phyloP scores from a whole-genome alignment of 139 green algal species.

The Chlamydomonas incerta region DNA sequence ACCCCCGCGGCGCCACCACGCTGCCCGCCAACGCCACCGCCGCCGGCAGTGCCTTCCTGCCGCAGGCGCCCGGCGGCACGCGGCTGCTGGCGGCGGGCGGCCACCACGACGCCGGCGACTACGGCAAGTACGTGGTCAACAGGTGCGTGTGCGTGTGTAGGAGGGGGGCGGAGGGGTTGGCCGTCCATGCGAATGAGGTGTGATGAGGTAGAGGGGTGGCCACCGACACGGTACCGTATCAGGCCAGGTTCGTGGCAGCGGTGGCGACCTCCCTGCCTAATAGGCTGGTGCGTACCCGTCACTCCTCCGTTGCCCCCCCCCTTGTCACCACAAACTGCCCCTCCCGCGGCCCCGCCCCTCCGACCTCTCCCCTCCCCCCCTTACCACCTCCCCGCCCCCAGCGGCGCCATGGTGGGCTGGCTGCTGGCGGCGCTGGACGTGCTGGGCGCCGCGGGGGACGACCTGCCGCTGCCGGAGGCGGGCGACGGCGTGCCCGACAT shows the following conservation, averaged over 20 bases:
- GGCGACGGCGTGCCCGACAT: slow-evolving; percentile 38
- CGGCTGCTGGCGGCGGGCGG: slow-evolving; percentile 3
- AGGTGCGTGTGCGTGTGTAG: too few relatives aligned
- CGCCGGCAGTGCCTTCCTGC: slow-evolving; percentile 33
- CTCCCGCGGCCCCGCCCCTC: too few relatives aligned
- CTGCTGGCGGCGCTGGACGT: slow-evolving; percentile 19
- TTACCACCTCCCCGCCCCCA: neutral
- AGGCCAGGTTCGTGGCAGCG: too few relatives aligned
- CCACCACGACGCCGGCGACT: slow-evolving; percentile 47
- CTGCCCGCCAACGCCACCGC: slow-evolving; percentile 4
- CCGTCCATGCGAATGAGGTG: too few relatives aligned
- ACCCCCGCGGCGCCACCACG: slow-evolving; percentile 35
- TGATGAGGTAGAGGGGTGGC: too few relatives aligned
- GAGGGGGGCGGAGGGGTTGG: too few relatives aligned
- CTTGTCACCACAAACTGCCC: slow-evolving; percentile 6
- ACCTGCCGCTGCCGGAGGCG: slow-evolving; percentile 38
- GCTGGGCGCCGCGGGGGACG: slow-evolving; percentile 15
- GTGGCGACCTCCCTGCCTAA: too few relatives aligned
- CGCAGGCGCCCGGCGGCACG: neutral
- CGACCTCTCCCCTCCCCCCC: neutral
- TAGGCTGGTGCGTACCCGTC: too few relatives aligned
- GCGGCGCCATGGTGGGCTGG: slow-evolving; percentile 13
- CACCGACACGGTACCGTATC: too few relatives aligned
- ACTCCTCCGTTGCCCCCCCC: too few relatives aligned
- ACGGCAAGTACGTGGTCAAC: too few relatives aligned